Evolutionary conservation across 495 filamentous ascomycete species (phyloP), one percentile per base, ranked within the genome.

Genomic region (Talaromyces stipitatus): DNA sequence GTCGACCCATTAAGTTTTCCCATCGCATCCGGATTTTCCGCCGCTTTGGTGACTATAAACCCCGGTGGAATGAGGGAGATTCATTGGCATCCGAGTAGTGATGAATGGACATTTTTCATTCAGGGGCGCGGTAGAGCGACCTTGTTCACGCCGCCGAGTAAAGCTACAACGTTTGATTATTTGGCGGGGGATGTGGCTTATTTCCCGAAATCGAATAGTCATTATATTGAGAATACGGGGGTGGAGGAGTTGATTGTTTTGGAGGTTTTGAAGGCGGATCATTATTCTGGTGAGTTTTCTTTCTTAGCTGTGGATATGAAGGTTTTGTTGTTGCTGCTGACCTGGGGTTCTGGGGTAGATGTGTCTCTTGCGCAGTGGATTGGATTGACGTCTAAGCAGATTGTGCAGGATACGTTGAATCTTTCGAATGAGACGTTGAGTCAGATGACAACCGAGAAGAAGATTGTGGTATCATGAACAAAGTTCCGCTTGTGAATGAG

Each of bases 101-200:
- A 90, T 66, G 87, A 91, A 62, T 92, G 86, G 87, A 81, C 78
- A 1, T 92, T 86, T 70, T 90, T 91, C 72, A 79, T 90, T 47
- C 66, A 78, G 26, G 88, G 88, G 0, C 75, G 76, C 0, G 88
- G 80, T 0, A 78, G 88, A 3, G 84, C 87, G 12, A 90, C 86
- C 0, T 69, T 90, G 4, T 90, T 83, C 65, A 69, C 74, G 4
- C 82, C 86, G 0, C 78, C 83, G 0, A 64, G 68, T 0, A 65
- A 75, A 2, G 79, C 86, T 1, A 77, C 78, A 9, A 91, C 87
- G 0, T 92, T 91, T 64, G 88, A 92, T 66, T 91, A 84, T 65
- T 74, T 76, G 18, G 78, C 83, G n/a, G 87, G 87, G 26, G 88
- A 89, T 56, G 85, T 89, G 0, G 86, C 79, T 0, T 86, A 88